A percentile compares a stretch with the other conserved stretches of the same genome.
phyloP scores from a whole-genome alignment of 108 stramenopile genomes.

The Bacterosira constricta region DNA sequence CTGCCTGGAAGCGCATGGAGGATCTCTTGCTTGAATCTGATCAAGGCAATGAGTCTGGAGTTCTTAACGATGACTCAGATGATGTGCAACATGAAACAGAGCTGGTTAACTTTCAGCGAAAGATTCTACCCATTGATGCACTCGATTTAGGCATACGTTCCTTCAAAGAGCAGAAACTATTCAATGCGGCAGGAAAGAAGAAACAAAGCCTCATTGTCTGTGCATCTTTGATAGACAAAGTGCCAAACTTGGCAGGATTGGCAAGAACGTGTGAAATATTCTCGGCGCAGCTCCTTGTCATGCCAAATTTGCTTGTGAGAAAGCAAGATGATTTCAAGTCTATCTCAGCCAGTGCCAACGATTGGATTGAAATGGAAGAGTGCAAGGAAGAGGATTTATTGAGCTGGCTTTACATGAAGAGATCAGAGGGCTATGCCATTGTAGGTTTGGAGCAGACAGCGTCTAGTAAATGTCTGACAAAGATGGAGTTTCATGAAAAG shows the following conservation, averaged over 20 bases:
- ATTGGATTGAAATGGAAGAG: slow-evolving; percentile 92
- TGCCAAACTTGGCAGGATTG: slow-evolving; percentile 88
- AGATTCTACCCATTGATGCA: slow-evolving; percentile 87
- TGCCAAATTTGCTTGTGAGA: slow-evolving; percentile 72
- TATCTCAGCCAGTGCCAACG: slow-evolving; percentile 81
- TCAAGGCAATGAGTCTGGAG: slow-evolving; percentile 4
- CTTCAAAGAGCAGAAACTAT: slow-evolving; percentile 47
- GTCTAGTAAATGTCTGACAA: slow-evolving; percentile 66
- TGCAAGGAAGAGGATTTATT: slow-evolving; percentile 79
- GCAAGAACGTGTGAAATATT: slow-evolving; percentile 91
- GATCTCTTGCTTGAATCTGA: slow-evolving; percentile 39
- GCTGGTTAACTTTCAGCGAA: slow-evolving; percentile 82
- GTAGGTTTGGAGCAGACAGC: slow-evolving; percentile 92
- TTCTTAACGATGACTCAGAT: slow-evolving; percentile 20
- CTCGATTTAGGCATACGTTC: slow-evolving; percentile 73
- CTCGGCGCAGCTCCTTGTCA: slow-evolving; percentile 72
- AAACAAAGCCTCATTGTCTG: slow-evolving; percentile 88
- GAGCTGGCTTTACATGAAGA: slow-evolving; percentile 64
- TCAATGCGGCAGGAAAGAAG: slow-evolving; percentile 76
- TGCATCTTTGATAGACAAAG: slow-evolving; percentile 88
- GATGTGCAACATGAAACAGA: neutral
- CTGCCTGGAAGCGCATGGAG: slow-evolving; percentile 79
- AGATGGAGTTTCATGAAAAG: slow-evolving; percentile 66
- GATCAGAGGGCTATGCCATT: slow-evolving; percentile 77
- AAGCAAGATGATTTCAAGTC: slow-evolving; percentile 89